These are phyloP conservation scores for Raffaelea albimanens DNA, from an alignment of 2,329 filamentous ascomycete species.

Conservation along the genomic window DNA sequence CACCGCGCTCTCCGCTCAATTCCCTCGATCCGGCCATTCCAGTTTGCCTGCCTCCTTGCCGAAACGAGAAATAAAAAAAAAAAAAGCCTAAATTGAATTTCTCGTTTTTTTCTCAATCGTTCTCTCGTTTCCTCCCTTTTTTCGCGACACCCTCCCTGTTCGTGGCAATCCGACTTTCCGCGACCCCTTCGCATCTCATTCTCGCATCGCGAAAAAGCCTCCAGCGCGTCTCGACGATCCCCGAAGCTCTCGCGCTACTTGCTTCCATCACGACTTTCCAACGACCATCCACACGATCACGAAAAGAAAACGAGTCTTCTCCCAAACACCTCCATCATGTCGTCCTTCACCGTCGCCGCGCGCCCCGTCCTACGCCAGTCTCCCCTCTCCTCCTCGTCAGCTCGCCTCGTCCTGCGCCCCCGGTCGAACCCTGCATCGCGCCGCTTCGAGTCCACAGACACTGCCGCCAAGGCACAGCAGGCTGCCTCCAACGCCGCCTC, in stretches of 20 bases:
- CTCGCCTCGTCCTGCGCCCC: conserved; percentile 7
- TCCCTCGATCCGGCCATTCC: too few relatives aligned
- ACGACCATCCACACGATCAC: too few relatives aligned
- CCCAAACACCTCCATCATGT: conserved; percentile 9
- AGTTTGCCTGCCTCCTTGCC: not conserved
- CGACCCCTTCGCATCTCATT: too few relatives aligned
- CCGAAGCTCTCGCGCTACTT: too few relatives aligned
- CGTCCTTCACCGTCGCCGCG: conserved; percentile 10
- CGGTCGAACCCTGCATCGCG: conserved; percentile 31
- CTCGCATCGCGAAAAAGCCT: too few relatives aligned
- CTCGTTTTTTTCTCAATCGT: not conserved
- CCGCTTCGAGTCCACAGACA: conserved; percentile 51
- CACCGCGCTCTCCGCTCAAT: not conserved
- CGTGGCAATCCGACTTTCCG: too few relatives aligned
- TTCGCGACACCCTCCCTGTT: too few relatives aligned
- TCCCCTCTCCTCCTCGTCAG: conserved; percentile 27
- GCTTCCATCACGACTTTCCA: too few relatives aligned
- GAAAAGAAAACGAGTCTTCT: too few relatives aligned
- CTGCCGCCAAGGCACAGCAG: conserved; percentile 31
- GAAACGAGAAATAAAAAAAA: too few relatives aligned
- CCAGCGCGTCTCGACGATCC: too few relatives aligned
- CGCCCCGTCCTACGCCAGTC: conserved; percentile 34
- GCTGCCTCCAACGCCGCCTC: conserved; percentile 35
- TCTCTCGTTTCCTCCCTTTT: not conserved
- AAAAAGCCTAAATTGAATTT: too few relatives aligned